Evolutionary conservation across 306 rosid genomes (phyloP).

Genomic region (Biancaea sappan): DNA sequence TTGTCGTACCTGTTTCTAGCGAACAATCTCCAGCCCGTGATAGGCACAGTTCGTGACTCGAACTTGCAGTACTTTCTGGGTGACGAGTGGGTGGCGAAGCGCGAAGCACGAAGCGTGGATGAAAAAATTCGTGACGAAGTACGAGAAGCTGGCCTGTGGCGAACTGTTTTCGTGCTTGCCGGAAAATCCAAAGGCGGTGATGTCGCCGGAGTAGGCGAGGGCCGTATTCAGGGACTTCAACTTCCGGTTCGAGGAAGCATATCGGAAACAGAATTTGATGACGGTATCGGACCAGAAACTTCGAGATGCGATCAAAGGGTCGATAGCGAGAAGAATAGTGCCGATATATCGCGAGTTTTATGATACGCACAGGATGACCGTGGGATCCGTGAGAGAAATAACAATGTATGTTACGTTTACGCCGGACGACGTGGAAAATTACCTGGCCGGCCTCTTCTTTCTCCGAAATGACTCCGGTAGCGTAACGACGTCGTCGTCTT

Average conservation of each 20-base stretch:
- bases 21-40: constrained; percentile 60
- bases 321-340: constrained; percentile 45
- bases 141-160: constrained; percentile 62
- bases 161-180: constrained; percentile 56
- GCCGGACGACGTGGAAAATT: constrained; percentile 60
- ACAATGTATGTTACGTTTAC: constrained; percentile 40
- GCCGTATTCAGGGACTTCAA: constrained; percentile 58
- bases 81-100: constrained; percentile 55
- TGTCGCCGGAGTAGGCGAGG: constrained; percentile 50
- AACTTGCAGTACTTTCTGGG: constrained; percentile 64
- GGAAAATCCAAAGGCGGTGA: constrained; percentile 40
- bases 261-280: constrained; percentile 47
- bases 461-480: constrained; percentile 17
- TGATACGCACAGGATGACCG: constrained; percentile 30
- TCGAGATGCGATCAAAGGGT: constrained; percentile 54
- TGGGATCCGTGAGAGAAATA: constrained; percentile 32
- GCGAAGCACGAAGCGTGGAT: constrained; percentile 57
- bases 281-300: constrained; percentile 46
- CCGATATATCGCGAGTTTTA: constrained; percentile 54
- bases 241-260: constrained; percentile 49
- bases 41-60: constrained; percentile 50
- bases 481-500: constrained; percentile 17
- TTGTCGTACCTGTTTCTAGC: constrained; percentile 62
- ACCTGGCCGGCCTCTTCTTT: constrained; percentile 55
- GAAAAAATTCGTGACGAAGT: constrained; percentile 44